Evolutionary conservation across 768 basidiomycete species (phyloP), one percentile per base, ranked within the genome.

Genomic region (Podaxis sp.): DNA sequence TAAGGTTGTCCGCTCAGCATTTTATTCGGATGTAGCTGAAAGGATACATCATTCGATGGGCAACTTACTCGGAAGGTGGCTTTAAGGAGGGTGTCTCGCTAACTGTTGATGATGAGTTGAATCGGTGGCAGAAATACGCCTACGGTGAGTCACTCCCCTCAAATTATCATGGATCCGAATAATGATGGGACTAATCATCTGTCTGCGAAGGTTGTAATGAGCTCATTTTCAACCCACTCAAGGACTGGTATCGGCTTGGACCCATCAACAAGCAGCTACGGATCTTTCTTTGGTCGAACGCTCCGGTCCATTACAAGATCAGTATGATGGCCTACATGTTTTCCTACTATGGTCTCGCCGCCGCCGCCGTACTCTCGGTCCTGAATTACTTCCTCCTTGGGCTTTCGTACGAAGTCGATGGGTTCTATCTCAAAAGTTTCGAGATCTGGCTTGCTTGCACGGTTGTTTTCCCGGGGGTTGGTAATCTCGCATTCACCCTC

Each of bases 61-160:
- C 92, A 28, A 91, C 90, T 0, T 95, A 95, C 71, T 88, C 86
- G 1, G 81, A 89, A 21, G 86, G 91, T 51, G 89, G 85, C 1
- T 95, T 95, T 78, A 90, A 93, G 75, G 94, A 96, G 68, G 94
- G 94, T 63, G 93, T 96, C 18, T 91, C 89, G 0, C 76, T 96
- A 14, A 95, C 94, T 0, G 87, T 86, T 57, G 92, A 94, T 55
- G 94, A 96, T 67, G 94, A 96, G 71, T 76, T 96, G 7, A 95
- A 95, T 66, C 74, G 94, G 1, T 96, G 94, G 94, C 91, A 95
- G 63, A 96, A 95, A 69, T 92, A 91, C 62, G 78, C 88, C 0
- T 91, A 90, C 72, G 90, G 88, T 82, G 67, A 58, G 72, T 66
- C 6, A 1, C 4, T 61, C 51, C 47, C 38, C 55, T 28, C 42